A percentile compares a stretch with the other conserved stretches of the same genome.
Conservation (phyloP, 1,284 basidiomycete species). For the Ustilago crameri region DNA sequence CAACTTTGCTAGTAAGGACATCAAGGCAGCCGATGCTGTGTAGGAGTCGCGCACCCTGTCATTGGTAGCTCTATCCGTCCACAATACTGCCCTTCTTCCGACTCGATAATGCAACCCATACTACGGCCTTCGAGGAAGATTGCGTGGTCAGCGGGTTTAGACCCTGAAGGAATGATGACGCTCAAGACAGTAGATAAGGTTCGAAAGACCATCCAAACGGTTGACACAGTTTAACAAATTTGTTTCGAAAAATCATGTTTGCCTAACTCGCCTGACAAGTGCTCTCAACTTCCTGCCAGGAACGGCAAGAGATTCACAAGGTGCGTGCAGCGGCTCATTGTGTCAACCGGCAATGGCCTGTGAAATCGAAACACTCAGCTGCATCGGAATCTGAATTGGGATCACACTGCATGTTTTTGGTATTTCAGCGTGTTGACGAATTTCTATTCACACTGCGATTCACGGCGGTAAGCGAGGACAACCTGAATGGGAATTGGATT, state of each 20-base stretch:
- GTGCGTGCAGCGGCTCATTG: too few relatives aligned
- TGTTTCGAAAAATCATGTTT: too few relatives aligned
- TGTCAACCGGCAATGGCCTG: constrained; percentile 5
- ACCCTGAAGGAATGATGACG: too few relatives aligned
- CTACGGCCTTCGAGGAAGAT: too few relatives aligned
- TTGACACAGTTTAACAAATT: too few relatives aligned
- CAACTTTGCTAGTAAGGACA: constrained; percentile 27
- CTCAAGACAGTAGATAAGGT: too few relatives aligned
- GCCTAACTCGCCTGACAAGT: neutral
- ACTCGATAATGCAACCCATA: too few relatives aligned
- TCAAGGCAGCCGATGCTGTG: constrained; percentile 32
- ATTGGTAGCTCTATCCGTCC: neutral
- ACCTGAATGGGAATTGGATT: neutral
- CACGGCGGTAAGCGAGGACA: constrained; percentile 10
- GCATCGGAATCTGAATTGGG: constrained; percentile 20
- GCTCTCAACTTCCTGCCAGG: too few relatives aligned
- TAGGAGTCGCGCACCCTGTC: neutral
- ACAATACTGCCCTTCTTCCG: too few relatives aligned
- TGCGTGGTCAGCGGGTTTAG: too few relatives aligned
- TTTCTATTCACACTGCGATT: neutral
- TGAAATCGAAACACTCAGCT: constrained; percentile 6
- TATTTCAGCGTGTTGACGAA: neutral
- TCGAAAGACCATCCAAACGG: too few relatives aligned
- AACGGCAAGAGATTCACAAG: neutral
- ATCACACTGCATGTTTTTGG: neutral